Evolutionary conservation across 352 stramenopile species (phyloP).

Genomic region (Elongisporangium senticosum): DNA sequence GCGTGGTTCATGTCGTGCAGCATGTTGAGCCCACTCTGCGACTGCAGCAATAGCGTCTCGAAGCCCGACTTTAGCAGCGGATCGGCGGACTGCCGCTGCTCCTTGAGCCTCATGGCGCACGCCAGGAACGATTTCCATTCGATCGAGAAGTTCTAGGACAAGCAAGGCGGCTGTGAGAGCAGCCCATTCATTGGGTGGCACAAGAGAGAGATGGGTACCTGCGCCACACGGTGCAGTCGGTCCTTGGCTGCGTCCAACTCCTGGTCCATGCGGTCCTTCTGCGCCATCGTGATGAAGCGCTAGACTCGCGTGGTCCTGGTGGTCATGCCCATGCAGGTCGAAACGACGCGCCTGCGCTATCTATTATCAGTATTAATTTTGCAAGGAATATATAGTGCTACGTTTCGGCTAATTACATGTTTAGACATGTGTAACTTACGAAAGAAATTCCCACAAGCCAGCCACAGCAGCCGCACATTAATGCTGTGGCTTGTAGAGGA

Average conservation of each 20-base stretch:
- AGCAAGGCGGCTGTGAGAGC: background rate
- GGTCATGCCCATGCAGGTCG: background rate
- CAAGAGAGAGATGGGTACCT: conserved; percentile 19
- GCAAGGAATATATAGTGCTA: background rate
- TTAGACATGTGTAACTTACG: too few relatives aligned
- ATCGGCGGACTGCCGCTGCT: conserved; percentile 5
- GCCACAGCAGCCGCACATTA: too few relatives aligned
- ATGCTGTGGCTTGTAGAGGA: too few relatives aligned
- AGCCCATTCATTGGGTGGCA: too few relatives aligned
- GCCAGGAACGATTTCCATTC: conserved; percentile 57
- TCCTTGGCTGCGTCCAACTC: conserved; percentile 32
- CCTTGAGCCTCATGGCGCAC: conserved; percentile 46
- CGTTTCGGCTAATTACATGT: too few relatives aligned
- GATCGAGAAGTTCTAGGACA: conserved; percentile 39
- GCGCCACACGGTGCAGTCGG: conserved; percentile 25
- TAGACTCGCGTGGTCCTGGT: too few relatives aligned
- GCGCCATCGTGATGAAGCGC: background rate
- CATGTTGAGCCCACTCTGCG: conserved; percentile 44
- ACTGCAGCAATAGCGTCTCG: conserved; percentile 43
- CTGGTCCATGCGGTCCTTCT: conserved; percentile 5
- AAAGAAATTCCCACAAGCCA: too few relatives aligned
- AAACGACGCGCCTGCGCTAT: background rate
- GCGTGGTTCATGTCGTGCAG: conserved; percentile 32
- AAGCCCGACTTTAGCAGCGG: conserved; percentile 12
- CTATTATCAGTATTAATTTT: background rate